Base-by-base conservation (phyloP, 2,329 filamentous ascomycete genomes). In the Penicillium nordicum region DNA sequence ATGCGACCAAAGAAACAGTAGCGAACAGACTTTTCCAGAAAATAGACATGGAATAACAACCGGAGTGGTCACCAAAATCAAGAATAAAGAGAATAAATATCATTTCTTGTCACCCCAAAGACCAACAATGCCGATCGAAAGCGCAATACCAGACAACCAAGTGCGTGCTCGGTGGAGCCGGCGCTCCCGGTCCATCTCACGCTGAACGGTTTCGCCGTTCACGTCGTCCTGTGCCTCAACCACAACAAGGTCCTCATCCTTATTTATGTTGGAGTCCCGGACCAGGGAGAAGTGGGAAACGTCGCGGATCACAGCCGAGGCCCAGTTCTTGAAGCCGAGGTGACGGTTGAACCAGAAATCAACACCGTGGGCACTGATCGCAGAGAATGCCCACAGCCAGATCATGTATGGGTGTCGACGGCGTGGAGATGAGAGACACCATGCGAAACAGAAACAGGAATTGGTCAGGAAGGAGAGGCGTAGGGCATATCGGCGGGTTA, bases 341-440 rank as follows among this genome's bases (percentile, higher is more conserved):
- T 88, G 76, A 10, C 88, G 83, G 74, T 90, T 87, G 74, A 88
- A 90, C 79, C 84, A 89, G 44, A 84, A 82, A 72, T 91, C 88
- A 79, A 89, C 83, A 59, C 79, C 79, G 58, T 73, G 72, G 37
- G 74, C 61, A 66, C 74, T 70, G 29, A 77, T 59, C 14, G 79
- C 76, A 1, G 78, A 71, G 55, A 92, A 82, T 27, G 91, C 76
- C 3, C 87, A 86, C 14, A 90, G 91, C 85, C 94, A 97, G 57
- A 97, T 76, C 27, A 97, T 85, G 72, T 96, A 97, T 0, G 93
- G 93, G 72, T 97, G 93, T 70, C 88, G 86, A 64, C 84, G 82
- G 54, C 86, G 83, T 27, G 84, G 82, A 0, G 92, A 89, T 2
- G 92, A 93, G 63, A 95, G 79, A 43, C 82, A 73, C 75, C 88